These are phyloP conservation scores for Ogataea chonburiensis DNA, from an alignment of 805 yeast genomes.

Conservation along the genomic window DNA sequence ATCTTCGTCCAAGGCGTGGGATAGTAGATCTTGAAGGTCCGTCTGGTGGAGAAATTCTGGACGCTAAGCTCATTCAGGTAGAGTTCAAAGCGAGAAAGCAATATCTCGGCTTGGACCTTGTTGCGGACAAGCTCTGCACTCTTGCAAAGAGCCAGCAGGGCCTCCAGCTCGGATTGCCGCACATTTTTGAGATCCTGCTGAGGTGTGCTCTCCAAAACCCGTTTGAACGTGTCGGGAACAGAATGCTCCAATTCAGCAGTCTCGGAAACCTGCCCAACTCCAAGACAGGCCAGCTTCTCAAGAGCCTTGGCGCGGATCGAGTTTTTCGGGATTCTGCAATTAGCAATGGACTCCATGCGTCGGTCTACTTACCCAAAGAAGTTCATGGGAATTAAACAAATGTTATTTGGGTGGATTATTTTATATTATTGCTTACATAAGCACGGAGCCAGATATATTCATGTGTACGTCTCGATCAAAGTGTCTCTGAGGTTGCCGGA, in stretches of 20 bases:
- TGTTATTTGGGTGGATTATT: too few species aligned
- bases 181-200: slow-evolving; percentile 16
- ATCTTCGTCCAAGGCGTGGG: slow-evolving; percentile 45
- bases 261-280: slow-evolving; percentile 27
- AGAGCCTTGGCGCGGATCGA: slow-evolving; percentile 39
- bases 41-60: slow-evolving; percentile 39
- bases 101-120: slow-evolving; percentile 39
- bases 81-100: slow-evolving; percentile 44
- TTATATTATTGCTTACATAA: slow-evolving; percentile 6
- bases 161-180: slow-evolving; percentile 43
- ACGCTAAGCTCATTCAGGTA: slow-evolving; percentile 47
- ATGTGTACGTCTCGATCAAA: slow-evolving; percentile 87
- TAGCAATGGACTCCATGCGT: too few species aligned
- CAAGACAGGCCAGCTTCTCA: slow-evolving; percentile 35
- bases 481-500: slow-evolving; percentile 87
- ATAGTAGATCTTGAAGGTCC: slow-evolving; percentile 25
- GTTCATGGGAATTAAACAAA: too few species aligned
- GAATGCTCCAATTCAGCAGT: slow-evolving; percentile 21
- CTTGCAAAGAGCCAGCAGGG: slow-evolving; percentile 54
- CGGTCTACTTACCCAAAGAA: slow-evolving; percentile 9
- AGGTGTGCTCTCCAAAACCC: slow-evolving; percentile 20
- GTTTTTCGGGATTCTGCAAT: slow-evolving; percentile 34
- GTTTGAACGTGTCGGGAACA: slow-evolving; percentile 28
- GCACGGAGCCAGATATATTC: slow-evolving; percentile 17
- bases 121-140: slow-evolving; percentile 39